Conservation (phyloP, 805 yeast genomes). For the Yarrowia phangngaensis region DNA sequence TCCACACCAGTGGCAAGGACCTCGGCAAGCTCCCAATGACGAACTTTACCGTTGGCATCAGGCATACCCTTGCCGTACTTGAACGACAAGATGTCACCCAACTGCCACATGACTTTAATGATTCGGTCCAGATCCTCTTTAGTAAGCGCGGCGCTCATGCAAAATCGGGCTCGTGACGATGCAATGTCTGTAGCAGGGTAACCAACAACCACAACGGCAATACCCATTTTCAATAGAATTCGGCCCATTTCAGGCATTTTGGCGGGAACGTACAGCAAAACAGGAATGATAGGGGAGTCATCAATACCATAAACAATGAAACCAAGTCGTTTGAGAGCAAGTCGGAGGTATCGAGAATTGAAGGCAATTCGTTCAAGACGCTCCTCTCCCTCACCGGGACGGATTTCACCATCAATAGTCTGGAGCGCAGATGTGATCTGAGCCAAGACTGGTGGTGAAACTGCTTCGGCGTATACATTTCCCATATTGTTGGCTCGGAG, state of each 20-base stretch:
- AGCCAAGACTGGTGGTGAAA: constrained; percentile 85
- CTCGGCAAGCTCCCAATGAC: constrained; percentile 43
- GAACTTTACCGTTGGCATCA: constrained; percentile 48
- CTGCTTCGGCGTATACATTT: constrained; percentile 74
- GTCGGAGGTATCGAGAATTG: constrained; percentile 86
- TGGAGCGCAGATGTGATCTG: constrained; percentile 79
- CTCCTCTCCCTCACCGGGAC: constrained; percentile 90
- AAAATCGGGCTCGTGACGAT: constrained; percentile 84
- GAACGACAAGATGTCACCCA: constrained; percentile 72
- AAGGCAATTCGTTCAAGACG: constrained; percentile 91
- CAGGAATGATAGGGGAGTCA: constrained; percentile 93
- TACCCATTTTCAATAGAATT: constrained; percentile 67
- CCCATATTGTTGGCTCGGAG: constrained; percentile 71
- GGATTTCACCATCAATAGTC: constrained; percentile 73
- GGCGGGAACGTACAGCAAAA: constrained; percentile 81
- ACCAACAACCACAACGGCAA: constrained; percentile 95
- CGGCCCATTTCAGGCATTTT: constrained; percentile 92
- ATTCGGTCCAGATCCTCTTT: constrained; percentile 88
- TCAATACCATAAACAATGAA: constrained; percentile 92
- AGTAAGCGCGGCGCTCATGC: constrained; percentile 87
- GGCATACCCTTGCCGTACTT: constrained; percentile 41
- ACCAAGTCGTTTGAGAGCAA: constrained; percentile 88
- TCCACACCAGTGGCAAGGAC: constrained; percentile 22
- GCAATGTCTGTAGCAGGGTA: constrained; percentile 96
- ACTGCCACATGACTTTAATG: constrained; percentile 62